Evolutionary conservation across 495 filamentous ascomycete species (phyloP).

Genomic region (Physcia stellaris): DNA sequence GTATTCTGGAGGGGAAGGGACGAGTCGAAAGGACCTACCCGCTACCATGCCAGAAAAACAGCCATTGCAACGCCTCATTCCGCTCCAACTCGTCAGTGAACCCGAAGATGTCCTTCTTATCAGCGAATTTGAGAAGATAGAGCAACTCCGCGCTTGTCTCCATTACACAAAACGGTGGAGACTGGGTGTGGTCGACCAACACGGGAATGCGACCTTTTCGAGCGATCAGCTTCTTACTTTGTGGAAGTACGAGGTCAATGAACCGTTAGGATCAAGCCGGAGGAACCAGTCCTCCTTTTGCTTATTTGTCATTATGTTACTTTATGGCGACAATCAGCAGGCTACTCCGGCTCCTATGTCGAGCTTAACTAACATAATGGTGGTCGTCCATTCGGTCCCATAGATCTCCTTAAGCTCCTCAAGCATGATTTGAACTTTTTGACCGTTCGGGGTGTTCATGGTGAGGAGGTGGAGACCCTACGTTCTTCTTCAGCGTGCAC

Average conservation of each 20-base stretch:
- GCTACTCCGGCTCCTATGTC: neutral
- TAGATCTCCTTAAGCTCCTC: slow-evolving; percentile 29
- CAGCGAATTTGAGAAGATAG: slow-evolving; percentile 33
- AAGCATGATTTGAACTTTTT: slow-evolving; percentile 22
- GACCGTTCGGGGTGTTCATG: slow-evolving; percentile 17
- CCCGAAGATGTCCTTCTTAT: slow-evolving; percentile 30
- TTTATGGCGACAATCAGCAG: neutral
- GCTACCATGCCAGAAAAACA: slow-evolving; percentile 27
- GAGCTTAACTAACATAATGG: slow-evolving; percentile 21
- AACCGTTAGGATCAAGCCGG: slow-evolving; percentile 32
- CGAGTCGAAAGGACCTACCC: too few relatives aligned
- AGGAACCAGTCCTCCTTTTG: slow-evolving; percentile 49
- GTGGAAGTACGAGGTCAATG: too few relatives aligned
- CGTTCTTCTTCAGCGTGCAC: neutral
- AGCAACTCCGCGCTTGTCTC: slow-evolving; percentile 39
- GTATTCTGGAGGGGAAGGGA: too few relatives aligned
- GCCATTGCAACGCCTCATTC: slow-evolving; percentile 17
- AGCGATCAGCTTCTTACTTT: too few relatives aligned
- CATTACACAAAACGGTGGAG: slow-evolving; percentile 37
- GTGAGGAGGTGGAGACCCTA: slow-evolving; percentile 21
- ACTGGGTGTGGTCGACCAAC: slow-evolving; percentile 33
- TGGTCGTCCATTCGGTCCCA: slow-evolving; percentile 37
- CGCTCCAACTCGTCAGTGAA: slow-evolving; percentile 20
- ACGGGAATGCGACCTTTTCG: slow-evolving; percentile 34
- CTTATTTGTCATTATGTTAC: slow-evolving; percentile 38